phyloP scores from a whole-genome alignment of 768 basidiomycete genomes.

The Tricholoma terreum region DNA sequence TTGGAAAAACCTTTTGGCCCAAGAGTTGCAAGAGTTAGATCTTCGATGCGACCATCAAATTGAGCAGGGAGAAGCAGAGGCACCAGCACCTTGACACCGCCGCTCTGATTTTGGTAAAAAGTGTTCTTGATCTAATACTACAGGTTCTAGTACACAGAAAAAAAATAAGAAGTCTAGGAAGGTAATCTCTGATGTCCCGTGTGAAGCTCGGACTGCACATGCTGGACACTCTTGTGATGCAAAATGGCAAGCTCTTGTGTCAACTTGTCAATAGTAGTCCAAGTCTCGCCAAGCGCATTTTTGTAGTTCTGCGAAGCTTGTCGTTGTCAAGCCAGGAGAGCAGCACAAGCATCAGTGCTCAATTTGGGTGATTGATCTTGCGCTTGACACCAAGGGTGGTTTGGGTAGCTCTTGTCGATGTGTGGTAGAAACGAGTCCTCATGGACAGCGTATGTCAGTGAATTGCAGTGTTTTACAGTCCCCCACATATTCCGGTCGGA shows the following conservation, averaged over 20 bases:
- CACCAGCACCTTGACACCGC: background rate
- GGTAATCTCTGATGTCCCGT: background rate
- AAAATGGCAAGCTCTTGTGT: background rate
- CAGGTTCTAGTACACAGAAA: background rate
- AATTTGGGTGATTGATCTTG: background rate
- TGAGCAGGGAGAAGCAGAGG: background rate
- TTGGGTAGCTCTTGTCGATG: background rate
- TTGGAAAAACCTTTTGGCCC: background rate
- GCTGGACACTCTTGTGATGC: slow-evolving; percentile 5
- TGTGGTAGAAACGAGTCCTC: background rate
- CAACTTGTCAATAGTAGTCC: background rate
- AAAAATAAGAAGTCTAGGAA: background rate
- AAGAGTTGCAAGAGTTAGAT: too few species aligned
- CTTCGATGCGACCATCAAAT: too few species aligned
- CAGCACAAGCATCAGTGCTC: background rate
- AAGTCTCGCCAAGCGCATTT: background rate
- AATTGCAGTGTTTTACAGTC: too few species aligned
- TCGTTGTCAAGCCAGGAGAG: background rate
- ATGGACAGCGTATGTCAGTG: background rate
- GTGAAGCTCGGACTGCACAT: too few species aligned
- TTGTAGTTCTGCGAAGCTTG: too few species aligned
- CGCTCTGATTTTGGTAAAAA: too few species aligned
- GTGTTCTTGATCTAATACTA: background rate
- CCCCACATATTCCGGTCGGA: too few species aligned
- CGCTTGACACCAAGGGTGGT: too few species aligned